A percentile compares a stretch with the other conserved stretches of the same genome.
Evolutionary conservation across 768 basidiomycete genomes (phyloP).

Genomic region (Leccinum subgranulosum): DNA sequence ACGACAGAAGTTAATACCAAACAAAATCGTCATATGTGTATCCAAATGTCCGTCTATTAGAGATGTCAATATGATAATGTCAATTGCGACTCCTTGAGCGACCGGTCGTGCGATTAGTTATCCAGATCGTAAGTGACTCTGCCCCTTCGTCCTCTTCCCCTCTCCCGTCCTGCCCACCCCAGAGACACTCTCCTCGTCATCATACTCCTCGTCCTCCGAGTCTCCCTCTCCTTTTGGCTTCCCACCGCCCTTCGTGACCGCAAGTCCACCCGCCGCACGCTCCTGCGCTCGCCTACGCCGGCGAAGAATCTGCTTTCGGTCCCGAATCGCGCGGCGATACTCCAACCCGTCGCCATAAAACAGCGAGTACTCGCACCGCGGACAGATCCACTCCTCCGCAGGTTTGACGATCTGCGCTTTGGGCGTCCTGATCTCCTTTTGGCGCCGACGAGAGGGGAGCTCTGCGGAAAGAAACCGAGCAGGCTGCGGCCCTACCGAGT

Average conservation of each 20-base stretch:
- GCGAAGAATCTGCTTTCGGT: slow-evolving; percentile 74
- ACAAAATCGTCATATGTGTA: slow-evolving; percentile 6
- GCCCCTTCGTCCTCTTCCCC: slow-evolving; percentile 15
- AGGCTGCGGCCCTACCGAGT: slow-evolving; percentile 56
- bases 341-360: slow-evolving; percentile 82
- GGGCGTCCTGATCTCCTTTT: slow-evolving; percentile 26
- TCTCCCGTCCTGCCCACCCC: slow-evolving; percentile 15
- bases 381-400: slow-evolving; percentile 90
- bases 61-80: slow-evolving; percentile 23
- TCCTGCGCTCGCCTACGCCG: slow-evolving; percentile 70
- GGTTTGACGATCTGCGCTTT: slow-evolving; percentile 47
- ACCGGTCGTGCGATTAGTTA: slow-evolving; percentile 14
- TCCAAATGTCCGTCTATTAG: slow-evolving; percentile 37
- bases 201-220: slow-evolving; percentile 16
- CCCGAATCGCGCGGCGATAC: slow-evolving; percentile 63
- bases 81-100: slow-evolving; percentile 23
- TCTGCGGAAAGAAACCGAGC: slow-evolving; percentile 68
- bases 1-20: slow-evolving; percentile 23
- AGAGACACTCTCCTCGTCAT: slow-evolving; percentile 12
- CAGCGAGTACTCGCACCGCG: slow-evolving; percentile 88
- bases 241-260: slow-evolving; percentile 18
- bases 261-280: slow-evolving; percentile 45
- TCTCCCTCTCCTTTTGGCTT: slow-evolving; percentile 19
- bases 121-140: slow-evolving; percentile 21
- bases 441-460: slow-evolving; percentile 48